Conservation (phyloP, 345 rosid genomes). For the Triadica sebifera region DNA sequence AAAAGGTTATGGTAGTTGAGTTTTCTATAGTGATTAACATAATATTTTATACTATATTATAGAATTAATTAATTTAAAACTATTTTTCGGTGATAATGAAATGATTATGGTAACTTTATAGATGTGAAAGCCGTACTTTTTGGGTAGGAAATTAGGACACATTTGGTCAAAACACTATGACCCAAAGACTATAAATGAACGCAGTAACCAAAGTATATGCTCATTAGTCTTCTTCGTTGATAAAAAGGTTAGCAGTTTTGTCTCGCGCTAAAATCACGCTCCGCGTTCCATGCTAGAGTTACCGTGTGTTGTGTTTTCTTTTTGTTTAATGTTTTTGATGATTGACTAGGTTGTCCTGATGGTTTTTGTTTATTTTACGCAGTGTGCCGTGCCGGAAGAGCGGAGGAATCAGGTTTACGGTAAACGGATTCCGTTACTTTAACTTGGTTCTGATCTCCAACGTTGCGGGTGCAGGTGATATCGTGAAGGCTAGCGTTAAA, state of each 20-base stretch:
- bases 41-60: too few species aligned
- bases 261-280: slow-evolving; percentile 4
- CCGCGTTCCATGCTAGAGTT: slow-evolving; percentile 4
- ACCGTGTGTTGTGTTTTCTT: too few species aligned
- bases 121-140: too few species aligned
- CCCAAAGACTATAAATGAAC: too few species aligned
- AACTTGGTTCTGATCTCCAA: slow-evolving; percentile 79
- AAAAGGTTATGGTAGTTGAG: too few species aligned
- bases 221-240: background rate
- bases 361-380: slow-evolving; percentile 5
- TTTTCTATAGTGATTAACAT: too few species aligned
- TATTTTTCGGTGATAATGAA: too few species aligned
- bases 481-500: slow-evolving; percentile 65
- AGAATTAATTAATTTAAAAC: too few species aligned
- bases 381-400: slow-evolving; percentile 87
- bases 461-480: slow-evolving; percentile 95
- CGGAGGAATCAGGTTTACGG: slow-evolving; percentile 85
- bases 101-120: too few species aligned
- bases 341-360: background rate
- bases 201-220: background rate
- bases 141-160: too few species aligned
- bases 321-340: background rate
- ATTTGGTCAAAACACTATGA: slow-evolving; percentile 3
- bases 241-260: background rate
- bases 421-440: slow-evolving; percentile 98